A percentile compares a stretch with the other conserved stretches of the same genome.
phyloP scores from a whole-genome alignment of 202 grass and related monocot species.

The Panicum hallii region DNA sequence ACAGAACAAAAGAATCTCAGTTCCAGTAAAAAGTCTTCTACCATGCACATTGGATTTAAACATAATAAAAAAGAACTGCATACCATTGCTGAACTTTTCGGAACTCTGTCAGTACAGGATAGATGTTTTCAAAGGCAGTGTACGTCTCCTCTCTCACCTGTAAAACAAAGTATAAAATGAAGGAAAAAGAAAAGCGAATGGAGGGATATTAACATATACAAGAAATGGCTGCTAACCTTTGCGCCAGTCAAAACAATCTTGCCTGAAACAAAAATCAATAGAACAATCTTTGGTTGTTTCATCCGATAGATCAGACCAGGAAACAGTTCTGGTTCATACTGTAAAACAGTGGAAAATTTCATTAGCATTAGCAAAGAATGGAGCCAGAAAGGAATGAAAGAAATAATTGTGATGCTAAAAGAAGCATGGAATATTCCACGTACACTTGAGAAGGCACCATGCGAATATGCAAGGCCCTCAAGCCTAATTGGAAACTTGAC shows the following conservation, averaged over 20 bases:
- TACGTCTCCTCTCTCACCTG: conserved; percentile 99
- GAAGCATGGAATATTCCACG: conserved; percentile 44
- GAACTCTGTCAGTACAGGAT: conserved; percentile 92
- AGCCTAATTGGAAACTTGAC: conserved; percentile 96
- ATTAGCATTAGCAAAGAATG: not conserved
- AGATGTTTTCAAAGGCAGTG: conserved; percentile 97
- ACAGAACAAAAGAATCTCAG: not conserved
- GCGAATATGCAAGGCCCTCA: conserved; percentile 96
- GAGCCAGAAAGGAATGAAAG: not conserved
- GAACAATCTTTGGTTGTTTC: conserved; percentile 94
- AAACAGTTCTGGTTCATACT: conserved; percentile 96
- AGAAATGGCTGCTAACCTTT: conserved; percentile 63
- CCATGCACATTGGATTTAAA: not conserved
- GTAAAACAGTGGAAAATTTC: conserved; percentile 18
- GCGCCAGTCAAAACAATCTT: conserved; percentile 97
- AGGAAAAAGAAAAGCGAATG: not conserved
- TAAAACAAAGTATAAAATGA: conserved; percentile 31
- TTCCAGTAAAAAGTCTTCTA: not conserved
- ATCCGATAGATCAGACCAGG: conserved; percentile 97
- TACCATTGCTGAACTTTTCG: conserved; percentile 97
- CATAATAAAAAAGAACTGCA: not conserved
- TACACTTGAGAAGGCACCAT: conserved; percentile 94
- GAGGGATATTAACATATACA: not conserved
- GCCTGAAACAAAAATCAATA: conserved; percentile 97
- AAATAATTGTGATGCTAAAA: conserved; percentile 16